Base-by-base conservation (phyloP, 495 filamentous ascomycete species). In the Penicillium tannophilum region DNA sequence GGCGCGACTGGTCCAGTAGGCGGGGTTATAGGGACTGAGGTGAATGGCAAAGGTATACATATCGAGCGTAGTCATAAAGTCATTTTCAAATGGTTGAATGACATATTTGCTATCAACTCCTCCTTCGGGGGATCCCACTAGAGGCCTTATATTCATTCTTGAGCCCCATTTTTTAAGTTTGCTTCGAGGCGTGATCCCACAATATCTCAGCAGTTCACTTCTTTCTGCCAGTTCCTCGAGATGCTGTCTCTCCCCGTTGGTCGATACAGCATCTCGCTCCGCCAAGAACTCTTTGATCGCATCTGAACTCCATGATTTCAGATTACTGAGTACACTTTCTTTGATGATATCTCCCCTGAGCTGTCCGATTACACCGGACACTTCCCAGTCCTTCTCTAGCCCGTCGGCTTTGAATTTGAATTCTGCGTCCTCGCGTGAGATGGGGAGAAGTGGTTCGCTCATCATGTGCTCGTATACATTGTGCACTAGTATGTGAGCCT, bases 1-100 rank as follows among this genome's bases (percentile, higher is more conserved):
- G n/a, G 90, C 87, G 17, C 91, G 82, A 54, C 84, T 77, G 49
- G 92, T 67, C 70, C 90, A 92, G 39, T 86, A 79, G 28, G 86
- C 76, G 11, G 90, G 73, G 62, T 90, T 87, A 68, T 95, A 94
- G 3, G 91, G 90, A 20, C 75, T 74, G 19, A 67, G 28, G 20
- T 65, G 47, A 30, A 74, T 68, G 23, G 70, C 73, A 39, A 63
- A 60, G 1, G 74, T 76, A 52, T 76, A 76, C 64, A 76, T 72
- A 14, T 73, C 70, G 6, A 72, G 59, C 2, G 64, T 55, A n/a
- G 53, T 49, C 39, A 63, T 58, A 12, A 49, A 9, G 14, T 36
- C 41, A 36, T 45, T 60, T 5, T 20, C 52, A 9, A 52, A 54
- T 3, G 65, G 59, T 4, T 61, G 35, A 33, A 75, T 26, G 2